A percentile compares a stretch with the other conserved stretches of the same genome.
Conservation (phyloP, 139 green algal genomes). For the Zygnema cylindricum region DNA sequence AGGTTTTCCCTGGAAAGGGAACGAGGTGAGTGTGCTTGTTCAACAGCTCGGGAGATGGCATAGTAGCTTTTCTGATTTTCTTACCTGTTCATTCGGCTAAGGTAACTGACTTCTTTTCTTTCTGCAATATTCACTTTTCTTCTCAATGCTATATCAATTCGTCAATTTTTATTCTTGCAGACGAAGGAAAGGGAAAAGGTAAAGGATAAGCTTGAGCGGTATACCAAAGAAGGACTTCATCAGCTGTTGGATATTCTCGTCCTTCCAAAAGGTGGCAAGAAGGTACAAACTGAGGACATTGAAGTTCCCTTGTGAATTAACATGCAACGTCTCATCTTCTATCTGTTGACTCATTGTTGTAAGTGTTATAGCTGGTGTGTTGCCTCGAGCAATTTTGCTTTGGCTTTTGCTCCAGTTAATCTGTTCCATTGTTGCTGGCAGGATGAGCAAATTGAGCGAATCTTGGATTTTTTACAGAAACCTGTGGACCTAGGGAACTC, state of each 20-base stretch:
- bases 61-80: no score
- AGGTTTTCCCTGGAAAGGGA: background rate
- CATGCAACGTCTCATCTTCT: background rate
- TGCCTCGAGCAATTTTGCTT: background rate
- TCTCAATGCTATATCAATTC: no score
- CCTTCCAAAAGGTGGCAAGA: conserved; percentile 45
- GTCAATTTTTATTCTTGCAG: no score
- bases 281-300: conserved; percentile 15
- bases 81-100: no score
- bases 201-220: conserved; percentile 42
- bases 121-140: no score
- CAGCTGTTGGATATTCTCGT: conserved; percentile 44
- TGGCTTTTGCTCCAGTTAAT: background rate
- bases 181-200: conserved; percentile 38
- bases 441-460: conserved; percentile 12
- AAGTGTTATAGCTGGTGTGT: background rate
- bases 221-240: conserved; percentile 43
- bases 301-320: conserved; percentile 22
- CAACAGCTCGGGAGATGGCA: no score
- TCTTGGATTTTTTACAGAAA: background rate
- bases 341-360: background rate
- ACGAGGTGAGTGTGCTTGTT: background rate
- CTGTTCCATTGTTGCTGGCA: background rate
- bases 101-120: no score
- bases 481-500: background rate